Conservation (phyloP, 257 asterid species). For the Solanum virginianum region DNA sequence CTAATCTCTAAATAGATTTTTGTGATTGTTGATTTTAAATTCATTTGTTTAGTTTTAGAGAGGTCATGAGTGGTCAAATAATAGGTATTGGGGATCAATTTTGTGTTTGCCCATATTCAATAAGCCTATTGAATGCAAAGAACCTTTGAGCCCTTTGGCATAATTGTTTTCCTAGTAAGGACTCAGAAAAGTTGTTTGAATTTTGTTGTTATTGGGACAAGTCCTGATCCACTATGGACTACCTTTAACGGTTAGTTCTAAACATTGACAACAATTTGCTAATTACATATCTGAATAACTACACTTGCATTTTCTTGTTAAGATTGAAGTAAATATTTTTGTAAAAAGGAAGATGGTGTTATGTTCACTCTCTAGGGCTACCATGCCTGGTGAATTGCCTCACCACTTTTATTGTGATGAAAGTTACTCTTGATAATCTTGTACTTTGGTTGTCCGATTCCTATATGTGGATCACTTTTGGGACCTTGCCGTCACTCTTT, state of each 20-base stretch:
- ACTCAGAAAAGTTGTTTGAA: not conserved
- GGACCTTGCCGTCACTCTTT: not conserved
- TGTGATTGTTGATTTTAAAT: not conserved
- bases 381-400: not conserved
- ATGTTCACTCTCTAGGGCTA: not conserved
- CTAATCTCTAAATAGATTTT: not conserved
- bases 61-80: not conserved
- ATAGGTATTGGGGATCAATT: not conserved
- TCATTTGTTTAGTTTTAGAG: not conserved
- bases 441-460: not conserved
- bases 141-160: not conserved
- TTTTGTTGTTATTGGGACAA: not conserved
- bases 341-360: not conserved
- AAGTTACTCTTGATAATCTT: not conserved
- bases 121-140: not conserved
- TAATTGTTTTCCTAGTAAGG: not conserved
- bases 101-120: not conserved
- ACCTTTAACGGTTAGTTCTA: not conserved
- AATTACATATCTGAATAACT: not conserved
- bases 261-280: not conserved
- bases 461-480: not conserved
- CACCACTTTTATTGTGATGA: not conserved
- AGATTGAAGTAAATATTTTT: not conserved
- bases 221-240: not conserved
- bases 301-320: not conserved